Percentiles rank a stretch among this genome's conserved stretches.
phyloP scores from a whole-genome alignment of 73 alveolate genomes.

The Breviolum minutum region DNA sequence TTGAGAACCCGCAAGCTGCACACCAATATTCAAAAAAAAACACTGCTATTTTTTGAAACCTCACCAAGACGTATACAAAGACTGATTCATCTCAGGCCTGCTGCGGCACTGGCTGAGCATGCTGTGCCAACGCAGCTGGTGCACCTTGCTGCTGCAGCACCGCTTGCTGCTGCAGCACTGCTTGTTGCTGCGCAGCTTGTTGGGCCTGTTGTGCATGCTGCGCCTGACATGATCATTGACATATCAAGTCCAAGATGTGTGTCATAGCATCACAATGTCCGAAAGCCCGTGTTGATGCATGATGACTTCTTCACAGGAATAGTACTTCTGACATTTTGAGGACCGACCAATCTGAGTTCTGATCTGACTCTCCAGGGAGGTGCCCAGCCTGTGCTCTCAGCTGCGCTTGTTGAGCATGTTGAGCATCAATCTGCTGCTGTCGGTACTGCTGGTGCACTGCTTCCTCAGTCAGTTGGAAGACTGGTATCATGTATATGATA shows the following conservation, averaged over 20 bases:
- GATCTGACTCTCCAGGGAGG: background rate
- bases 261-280: too few relatives aligned
- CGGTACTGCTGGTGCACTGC: constrained; percentile 8
- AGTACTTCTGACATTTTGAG: background rate
- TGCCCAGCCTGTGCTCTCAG: constrained; percentile 10
- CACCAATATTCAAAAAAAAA: too few relatives aligned
- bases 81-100: background rate
- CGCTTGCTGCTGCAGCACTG: too few relatives aligned
- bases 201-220: background rate
- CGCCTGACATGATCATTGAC: background rate
- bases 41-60: too few relatives aligned
- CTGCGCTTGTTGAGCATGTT: background rate
- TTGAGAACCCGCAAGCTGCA: too few relatives aligned
- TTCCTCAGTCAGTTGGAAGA: background rate
- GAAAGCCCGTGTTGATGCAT: too few relatives aligned
- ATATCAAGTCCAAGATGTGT: too few relatives aligned
- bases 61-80: too few relatives aligned
- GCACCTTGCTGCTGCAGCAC: too few relatives aligned
- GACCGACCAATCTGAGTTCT: background rate
- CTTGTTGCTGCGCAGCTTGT: background rate
- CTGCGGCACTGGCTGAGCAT: constrained; percentile 16
- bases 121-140: background rate
- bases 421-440: constrained; percentile 38
- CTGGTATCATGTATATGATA: background rate
- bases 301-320: background rate